Conservation (phyloP, 441 rosid species). For the Adansonia rubrostipa region DNA sequence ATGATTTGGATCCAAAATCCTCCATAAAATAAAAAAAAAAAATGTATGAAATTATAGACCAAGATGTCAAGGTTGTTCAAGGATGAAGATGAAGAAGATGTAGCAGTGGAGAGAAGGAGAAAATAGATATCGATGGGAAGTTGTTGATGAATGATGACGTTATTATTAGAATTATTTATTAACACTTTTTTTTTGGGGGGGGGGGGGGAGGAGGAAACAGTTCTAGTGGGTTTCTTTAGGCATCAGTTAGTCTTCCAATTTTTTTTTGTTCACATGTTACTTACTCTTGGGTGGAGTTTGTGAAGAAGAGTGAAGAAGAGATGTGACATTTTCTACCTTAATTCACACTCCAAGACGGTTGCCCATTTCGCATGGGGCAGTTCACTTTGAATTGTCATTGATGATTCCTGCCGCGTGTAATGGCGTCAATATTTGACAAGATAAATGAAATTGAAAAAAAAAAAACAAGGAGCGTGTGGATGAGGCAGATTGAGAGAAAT, state of each 20-base stretch:
- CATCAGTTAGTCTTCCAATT: neutral
- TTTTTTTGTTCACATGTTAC: neutral
- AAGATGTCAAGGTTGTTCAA: conserved; percentile 19
- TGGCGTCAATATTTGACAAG: neutral
- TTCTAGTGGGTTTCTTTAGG: neutral
- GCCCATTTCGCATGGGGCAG: conserved; percentile 16
- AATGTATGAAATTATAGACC: neutral
- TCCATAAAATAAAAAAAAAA: conserved; percentile 38
- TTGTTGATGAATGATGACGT: neutral
- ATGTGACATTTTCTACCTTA: conserved; percentile 16
- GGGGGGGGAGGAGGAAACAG: neutral
- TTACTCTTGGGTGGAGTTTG: neutral
- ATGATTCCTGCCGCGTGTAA: conserved; percentile 19
- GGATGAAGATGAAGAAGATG: conserved; percentile 23
- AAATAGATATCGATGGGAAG: conserved; percentile 5
- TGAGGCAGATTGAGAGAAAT: neutral
- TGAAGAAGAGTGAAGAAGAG: neutral
- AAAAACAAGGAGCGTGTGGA: neutral
- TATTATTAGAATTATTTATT: neutral
- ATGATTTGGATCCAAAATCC: conserved; percentile 75
- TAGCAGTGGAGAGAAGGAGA: conserved; percentile 4
- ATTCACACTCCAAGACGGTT: neutral
- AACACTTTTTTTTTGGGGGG: neutral
- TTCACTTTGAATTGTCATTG: conserved; percentile 3
- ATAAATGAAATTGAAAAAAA: neutral